These are phyloP conservation scores for Xylariomycetidae sp. DNA, from an alignment of 2,329 filamentous ascomycete species.

Conservation along the genomic window DNA sequence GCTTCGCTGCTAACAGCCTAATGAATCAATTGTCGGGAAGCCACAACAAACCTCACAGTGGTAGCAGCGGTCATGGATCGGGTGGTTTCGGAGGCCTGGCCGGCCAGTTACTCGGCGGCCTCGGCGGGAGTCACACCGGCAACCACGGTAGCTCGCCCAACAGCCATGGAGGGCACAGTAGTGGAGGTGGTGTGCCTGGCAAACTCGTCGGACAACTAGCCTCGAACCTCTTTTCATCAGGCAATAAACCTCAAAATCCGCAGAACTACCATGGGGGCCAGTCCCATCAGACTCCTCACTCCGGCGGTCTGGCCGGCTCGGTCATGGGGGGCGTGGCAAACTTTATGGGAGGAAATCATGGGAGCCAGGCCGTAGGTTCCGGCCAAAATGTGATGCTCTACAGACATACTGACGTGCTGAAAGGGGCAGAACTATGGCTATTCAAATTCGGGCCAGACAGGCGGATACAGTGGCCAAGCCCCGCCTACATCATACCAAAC, in stretches of 20 bases:
- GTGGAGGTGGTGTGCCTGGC: conserved; percentile 30
- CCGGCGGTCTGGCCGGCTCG: conserved; percentile 46
- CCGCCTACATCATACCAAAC: conserved; percentile 59
- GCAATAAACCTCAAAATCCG: conserved; percentile 40
- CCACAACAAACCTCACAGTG: conserved; percentile 35
- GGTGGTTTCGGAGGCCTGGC: conserved; percentile 42
- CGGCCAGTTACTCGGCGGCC: conserved; percentile 35
- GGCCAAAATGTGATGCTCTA: no score
- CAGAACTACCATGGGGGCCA: conserved; percentile 48
- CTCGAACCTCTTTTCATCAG: conserved; percentile 49
- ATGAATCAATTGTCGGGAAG: conserved; percentile 40
- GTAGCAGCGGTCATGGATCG: conserved; percentile 31
- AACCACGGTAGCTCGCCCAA: conserved; percentile 20
- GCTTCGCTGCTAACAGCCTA: conserved; percentile 57
- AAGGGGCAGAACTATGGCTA: conserved; percentile 60
- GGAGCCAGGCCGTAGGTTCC: conserved; percentile 34
- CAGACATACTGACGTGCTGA: conserved; percentile 21
- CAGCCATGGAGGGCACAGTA: conserved; percentile 15
- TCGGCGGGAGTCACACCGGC: conserved; percentile 19
- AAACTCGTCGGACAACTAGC: conserved; percentile 55
- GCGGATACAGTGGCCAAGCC: conserved; percentile 58
- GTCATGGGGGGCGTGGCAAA: conserved; percentile 51
- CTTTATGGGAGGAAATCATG: conserved; percentile 46
- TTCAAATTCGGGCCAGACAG: conserved; percentile 48
- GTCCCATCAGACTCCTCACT: conserved; percentile 30